phyloP scores from a whole-genome alignment of 805 yeast genomes.

The Saccharomycopsis fibuligera region DNA sequence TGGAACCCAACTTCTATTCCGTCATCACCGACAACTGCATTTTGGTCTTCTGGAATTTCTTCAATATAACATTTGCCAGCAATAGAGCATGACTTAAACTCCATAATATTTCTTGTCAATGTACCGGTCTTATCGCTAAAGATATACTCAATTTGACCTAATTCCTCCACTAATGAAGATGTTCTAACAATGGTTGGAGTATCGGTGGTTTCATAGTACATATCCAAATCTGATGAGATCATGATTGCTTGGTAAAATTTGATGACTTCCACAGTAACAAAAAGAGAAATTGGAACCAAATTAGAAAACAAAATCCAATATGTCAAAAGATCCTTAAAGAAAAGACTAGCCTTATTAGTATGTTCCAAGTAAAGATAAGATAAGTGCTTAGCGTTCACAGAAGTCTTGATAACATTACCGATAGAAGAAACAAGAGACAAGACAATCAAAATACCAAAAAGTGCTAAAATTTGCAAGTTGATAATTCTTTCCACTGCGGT shows the following conservation, averaged over 20 bases:
- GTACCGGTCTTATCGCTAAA: slow-evolving; percentile 98
- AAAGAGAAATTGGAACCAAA: slow-evolving; percentile 93
- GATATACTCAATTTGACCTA: slow-evolving; percentile 94
- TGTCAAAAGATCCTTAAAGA: slow-evolving; percentile 83
- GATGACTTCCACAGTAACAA: slow-evolving; percentile 93
- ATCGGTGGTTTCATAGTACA: slow-evolving; percentile 81
- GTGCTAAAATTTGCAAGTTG: slow-evolving; percentile 82
- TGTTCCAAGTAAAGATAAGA: slow-evolving; percentile 65
- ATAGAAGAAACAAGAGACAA: slow-evolving; percentile 75
- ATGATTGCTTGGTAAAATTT: slow-evolving; percentile 92
- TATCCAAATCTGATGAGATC: slow-evolving; percentile 90
- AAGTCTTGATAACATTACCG: slow-evolving; percentile 76
- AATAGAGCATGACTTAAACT: slow-evolving; percentile 86
- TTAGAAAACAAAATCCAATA: slow-evolving; percentile 96
- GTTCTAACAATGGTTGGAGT: slow-evolving; percentile 95
- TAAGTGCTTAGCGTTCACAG: slow-evolving; percentile 45
- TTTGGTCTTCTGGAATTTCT: slow-evolving; percentile 86
- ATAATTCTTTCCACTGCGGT: slow-evolving; percentile 96
- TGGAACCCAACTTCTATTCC: slow-evolving; percentile 79
- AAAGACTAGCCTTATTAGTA: slow-evolving; percentile 59
- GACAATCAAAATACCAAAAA: slow-evolving; percentile 72
- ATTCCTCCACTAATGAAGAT: slow-evolving; percentile 90
- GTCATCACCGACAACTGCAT: slow-evolving; percentile 57
- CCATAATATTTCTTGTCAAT: slow-evolving; percentile 93
- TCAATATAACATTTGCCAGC: slow-evolving; percentile 87